phyloP scores from a whole-genome alignment of 768 basidiomycete species.

The Hericium erinaceus region DNA sequence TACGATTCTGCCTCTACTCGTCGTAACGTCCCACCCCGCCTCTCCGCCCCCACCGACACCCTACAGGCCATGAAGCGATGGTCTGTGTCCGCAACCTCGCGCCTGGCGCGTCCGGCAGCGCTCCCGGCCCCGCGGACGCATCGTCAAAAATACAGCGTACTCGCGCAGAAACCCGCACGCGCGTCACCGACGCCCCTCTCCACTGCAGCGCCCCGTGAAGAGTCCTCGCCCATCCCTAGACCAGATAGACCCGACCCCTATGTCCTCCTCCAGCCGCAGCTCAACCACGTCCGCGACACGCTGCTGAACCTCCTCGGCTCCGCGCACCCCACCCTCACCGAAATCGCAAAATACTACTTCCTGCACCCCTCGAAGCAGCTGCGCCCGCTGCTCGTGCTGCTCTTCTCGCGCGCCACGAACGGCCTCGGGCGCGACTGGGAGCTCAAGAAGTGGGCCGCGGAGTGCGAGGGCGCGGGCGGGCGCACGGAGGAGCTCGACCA shows the following conservation, averaged over 20 bases:
- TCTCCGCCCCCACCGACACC: neutral
- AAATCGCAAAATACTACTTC: slow-evolving; percentile 91
- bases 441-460: slow-evolving; percentile 49
- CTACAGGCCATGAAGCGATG: slow-evolving; percentile 2
- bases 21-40: no score
- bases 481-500: slow-evolving; percentile 58
- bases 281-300: slow-evolving; percentile 58
- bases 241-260: slow-evolving; percentile 62
- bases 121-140: neutral
- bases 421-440: slow-evolving; percentile 67
- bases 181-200: neutral
- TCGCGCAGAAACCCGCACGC: slow-evolving; percentile 8
- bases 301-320: slow-evolving; percentile 77
- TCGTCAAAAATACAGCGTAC: slow-evolving; percentile 3
- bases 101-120: neutral
- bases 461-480: slow-evolving; percentile 45
- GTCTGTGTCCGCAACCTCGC: neutral
- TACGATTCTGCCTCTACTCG: no score
- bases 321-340: slow-evolving; percentile 79
- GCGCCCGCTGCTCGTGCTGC: slow-evolving; percentile 79
- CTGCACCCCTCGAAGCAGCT: slow-evolving; percentile 83
- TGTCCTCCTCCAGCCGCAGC: slow-evolving; percentile 60
- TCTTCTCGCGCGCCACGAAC: slow-evolving; percentile 90
- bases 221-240: slow-evolving; percentile 12
- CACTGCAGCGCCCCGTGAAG: neutral